Evolutionary conservation across 2,329 filamentous ascomycete species (phyloP).

Genomic region (Aspergillus sp.): DNA sequence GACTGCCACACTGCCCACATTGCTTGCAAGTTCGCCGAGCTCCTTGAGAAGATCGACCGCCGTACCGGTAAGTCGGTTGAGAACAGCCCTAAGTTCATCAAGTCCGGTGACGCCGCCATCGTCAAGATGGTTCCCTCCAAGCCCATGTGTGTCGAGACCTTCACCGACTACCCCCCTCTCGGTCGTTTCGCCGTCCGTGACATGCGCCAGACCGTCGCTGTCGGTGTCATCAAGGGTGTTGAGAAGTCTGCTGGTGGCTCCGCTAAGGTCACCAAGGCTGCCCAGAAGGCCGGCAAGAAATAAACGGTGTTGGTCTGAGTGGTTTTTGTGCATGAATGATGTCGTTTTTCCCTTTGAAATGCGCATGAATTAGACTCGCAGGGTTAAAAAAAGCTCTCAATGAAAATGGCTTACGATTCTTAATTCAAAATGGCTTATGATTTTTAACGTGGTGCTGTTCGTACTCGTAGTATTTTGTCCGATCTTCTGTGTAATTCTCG

Average conservation of each 20-base stretch:
- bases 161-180: conserved; percentile 99
- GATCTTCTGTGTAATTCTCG: no score
- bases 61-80: conserved; percentile 98
- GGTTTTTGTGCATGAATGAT: neutral
- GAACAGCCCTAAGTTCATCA: conserved; percentile 96
- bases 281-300: conserved; percentile 66
- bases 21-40: conserved; percentile 99
- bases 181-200: conserved; percentile 99
- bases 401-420: no score
- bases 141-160: conserved; percentile 99
- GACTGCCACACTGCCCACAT: conserved; percentile 99
- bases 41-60: conserved; percentile 99
- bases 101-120: conserved; percentile 99
- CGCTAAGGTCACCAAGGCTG: conserved; percentile 59
- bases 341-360: neutral
- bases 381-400: no score
- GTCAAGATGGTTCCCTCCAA: conserved; percentile 99
- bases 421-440: no score
- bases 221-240: conserved; percentile 58
- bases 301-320: conserved; percentile 42
- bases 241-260: conserved; percentile 54
- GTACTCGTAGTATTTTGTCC: neutral
- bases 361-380: conserved; percentile 1
- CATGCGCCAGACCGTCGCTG: conserved; percentile 54
- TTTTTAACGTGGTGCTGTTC: neutral